phyloP scores from a whole-genome alignment of 805 yeast genomes.

The Ogataea paradorogensis region DNA sequence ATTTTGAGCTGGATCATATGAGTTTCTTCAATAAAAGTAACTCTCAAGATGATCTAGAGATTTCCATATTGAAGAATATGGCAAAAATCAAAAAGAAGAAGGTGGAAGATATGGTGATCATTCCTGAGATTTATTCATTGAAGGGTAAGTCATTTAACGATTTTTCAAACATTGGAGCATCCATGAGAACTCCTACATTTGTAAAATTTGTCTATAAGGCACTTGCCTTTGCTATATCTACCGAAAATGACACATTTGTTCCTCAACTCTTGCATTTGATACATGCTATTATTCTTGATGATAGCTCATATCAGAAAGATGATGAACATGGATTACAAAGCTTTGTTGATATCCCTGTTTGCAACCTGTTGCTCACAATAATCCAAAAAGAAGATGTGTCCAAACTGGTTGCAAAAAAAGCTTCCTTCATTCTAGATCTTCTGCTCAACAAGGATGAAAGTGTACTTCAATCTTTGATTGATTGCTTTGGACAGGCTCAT shows the following conservation, averaged over 20 bases:
- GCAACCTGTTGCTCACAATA: constrained; percentile 52
- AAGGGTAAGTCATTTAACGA: constrained; percentile 18
- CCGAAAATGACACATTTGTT: constrained; percentile 51
- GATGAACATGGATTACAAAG: constrained; percentile 31
- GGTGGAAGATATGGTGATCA: constrained; percentile 43
- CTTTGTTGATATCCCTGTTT: constrained; percentile 53
- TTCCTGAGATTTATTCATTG: constrained; percentile 41
- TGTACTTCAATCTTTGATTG: constrained; percentile 49
- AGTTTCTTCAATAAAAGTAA: constrained; percentile 44
- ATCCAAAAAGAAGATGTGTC: constrained; percentile 48
- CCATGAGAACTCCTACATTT: constrained; percentile 50
- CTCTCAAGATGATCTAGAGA: constrained; percentile 51
- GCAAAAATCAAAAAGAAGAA: constrained; percentile 38
- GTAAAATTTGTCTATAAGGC: constrained; percentile 57
- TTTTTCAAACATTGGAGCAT: constrained; percentile 45
- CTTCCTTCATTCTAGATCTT: constrained; percentile 52
- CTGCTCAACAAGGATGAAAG: constrained; percentile 48
- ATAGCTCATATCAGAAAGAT: constrained; percentile 32
- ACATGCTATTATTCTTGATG: constrained; percentile 54
- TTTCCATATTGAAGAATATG: constrained; percentile 42
- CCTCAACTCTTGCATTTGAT: constrained; percentile 63
- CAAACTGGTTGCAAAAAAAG: constrained; percentile 47
- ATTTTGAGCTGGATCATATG: constrained; percentile 56
- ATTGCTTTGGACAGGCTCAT: constrained; percentile 56
- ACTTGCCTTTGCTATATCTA: constrained; percentile 50